A percentile compares a stretch with the other conserved stretches of the same genome.
Conservation (phyloP, 139 green algal species). For the Chloropicon primus region DNA sequence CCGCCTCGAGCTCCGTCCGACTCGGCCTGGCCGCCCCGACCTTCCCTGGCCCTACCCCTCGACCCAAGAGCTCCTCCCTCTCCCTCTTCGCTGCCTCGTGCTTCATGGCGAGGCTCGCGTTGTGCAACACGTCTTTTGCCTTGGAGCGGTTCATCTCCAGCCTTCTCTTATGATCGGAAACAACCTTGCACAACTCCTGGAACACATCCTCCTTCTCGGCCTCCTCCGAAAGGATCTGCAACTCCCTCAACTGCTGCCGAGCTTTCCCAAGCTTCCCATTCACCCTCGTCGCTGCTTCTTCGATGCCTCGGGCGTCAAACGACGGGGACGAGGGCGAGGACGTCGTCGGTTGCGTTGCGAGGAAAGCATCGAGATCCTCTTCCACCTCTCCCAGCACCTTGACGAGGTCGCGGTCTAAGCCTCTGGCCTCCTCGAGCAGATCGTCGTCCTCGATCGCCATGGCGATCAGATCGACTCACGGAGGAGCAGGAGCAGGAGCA, state of each 20-base stretch:
- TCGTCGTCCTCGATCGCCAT: not conserved
- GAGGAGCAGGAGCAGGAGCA: not conserved
- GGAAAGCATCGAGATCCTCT: not conserved
- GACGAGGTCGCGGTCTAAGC: not conserved
- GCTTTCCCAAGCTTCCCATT: not conserved
- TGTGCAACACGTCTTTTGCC: not conserved
- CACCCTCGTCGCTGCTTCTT: not conserved
- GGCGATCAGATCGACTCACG: not conserved
- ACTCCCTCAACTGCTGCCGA: not conserved
- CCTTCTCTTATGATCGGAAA: not conserved
- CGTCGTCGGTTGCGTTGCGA: too few relatives aligned
- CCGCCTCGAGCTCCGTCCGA: not conserved
- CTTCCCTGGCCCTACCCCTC: too few relatives aligned
- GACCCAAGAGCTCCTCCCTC: not conserved
- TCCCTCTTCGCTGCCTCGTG: not conserved
- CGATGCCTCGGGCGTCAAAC: not conserved
- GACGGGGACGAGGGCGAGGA: too few relatives aligned
- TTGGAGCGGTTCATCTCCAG: not conserved
- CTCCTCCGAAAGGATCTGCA: not conserved
- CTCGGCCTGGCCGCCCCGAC: not conserved
- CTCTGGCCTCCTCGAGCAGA: not conserved
- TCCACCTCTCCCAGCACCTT: not conserved
- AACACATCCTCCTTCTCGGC: not conserved
- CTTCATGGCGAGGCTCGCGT: not conserved
- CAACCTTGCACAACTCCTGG: not conserved